A percentile compares a stretch with the other conserved stretches of the same genome.
Evolutionary conservation across 495 filamentous ascomycete species (phyloP).

Genomic region (Xylaria nigripes): DNA sequence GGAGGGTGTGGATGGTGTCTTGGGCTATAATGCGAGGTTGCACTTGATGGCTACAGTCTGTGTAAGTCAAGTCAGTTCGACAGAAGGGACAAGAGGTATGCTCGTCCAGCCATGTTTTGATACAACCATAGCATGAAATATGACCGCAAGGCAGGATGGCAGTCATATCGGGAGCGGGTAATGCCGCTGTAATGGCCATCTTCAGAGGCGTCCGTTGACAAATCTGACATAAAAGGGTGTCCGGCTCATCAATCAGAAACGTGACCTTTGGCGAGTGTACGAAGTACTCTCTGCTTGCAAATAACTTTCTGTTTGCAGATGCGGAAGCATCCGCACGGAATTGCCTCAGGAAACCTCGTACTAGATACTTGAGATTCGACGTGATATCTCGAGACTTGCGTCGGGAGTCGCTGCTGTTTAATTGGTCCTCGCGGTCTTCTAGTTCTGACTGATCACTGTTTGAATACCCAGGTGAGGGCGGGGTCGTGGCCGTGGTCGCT

Average conservation of each 20-base stretch:
- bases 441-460: background rate
- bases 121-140: conserved; percentile 12
- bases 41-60: conserved; percentile 10
- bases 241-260: conserved; percentile 18
- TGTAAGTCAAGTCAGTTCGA: conserved; percentile 3
- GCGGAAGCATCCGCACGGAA: background rate
- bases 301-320: background rate
- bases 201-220: conserved; percentile 7
- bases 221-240: conserved; percentile 16
- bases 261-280: conserved; percentile 17
- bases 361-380: conserved; percentile 1
- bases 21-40: conserved; percentile 4
- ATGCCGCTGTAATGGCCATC: background rate
- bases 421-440: background rate
- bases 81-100: conserved; percentile 17
- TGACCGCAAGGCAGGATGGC: conserved; percentile 20
- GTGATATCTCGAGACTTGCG: background rate
- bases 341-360: conserved; percentile 2
- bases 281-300: conserved; percentile 5
- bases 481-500: too few species aligned
- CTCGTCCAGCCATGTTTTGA: background rate
- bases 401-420: background rate
- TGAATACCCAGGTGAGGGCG: too few species aligned
- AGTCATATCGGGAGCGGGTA: background rate
- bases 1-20: conserved; percentile 11